Evolutionary conservation across 1,284 basidiomycete genomes (phyloP).

Genomic region (Amylostereum areolatum): DNA sequence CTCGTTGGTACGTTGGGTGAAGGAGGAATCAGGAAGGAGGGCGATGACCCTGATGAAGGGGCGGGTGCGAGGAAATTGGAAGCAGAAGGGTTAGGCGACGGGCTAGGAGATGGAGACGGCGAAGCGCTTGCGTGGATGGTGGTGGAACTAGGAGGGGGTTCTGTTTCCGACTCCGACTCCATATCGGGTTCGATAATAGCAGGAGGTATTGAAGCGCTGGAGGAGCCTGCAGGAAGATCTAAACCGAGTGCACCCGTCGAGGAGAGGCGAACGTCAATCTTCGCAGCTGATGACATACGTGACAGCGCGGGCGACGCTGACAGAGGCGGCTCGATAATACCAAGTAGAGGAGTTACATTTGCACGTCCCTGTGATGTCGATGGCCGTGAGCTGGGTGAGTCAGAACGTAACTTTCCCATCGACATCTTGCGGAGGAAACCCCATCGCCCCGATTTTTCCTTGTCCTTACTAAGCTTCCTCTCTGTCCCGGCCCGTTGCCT

Average conservation of each 20-base stretch:
- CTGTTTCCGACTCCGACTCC: slow-evolving; percentile 20
- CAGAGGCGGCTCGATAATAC: slow-evolving; percentile 5
- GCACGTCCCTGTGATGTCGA: slow-evolving; percentile 20
- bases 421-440: slow-evolving; percentile 97
- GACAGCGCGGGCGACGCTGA: slow-evolving; percentile 1
- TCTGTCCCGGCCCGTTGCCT: slow-evolving; percentile 18
- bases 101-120: background rate
- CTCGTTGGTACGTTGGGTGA: slow-evolving; percentile 27
- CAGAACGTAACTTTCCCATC: slow-evolving; percentile 78
- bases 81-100: slow-evolving; percentile 14
- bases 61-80: slow-evolving; percentile 35
- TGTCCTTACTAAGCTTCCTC: slow-evolving; percentile 33
- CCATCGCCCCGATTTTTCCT: slow-evolving; percentile 69
- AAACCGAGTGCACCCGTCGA: slow-evolving; percentile 46
- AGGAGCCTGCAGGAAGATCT: slow-evolving; percentile 16
- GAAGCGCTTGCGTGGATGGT: slow-evolving; percentile 18
- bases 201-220: slow-evolving; percentile 7
- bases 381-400: slow-evolving; percentile 36
- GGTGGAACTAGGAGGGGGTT: slow-evolving; percentile 16
- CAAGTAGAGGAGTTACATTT: slow-evolving; percentile 8
- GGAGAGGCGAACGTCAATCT: slow-evolving; percentile 66
- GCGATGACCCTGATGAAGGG: too few species aligned
- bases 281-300: slow-evolving; percentile 28
- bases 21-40: slow-evolving; percentile 23
- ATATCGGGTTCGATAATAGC: slow-evolving; percentile 6